phyloP scores from a whole-genome alignment of 345 rosid species.

The Eucalyptus dawsonii region DNA sequence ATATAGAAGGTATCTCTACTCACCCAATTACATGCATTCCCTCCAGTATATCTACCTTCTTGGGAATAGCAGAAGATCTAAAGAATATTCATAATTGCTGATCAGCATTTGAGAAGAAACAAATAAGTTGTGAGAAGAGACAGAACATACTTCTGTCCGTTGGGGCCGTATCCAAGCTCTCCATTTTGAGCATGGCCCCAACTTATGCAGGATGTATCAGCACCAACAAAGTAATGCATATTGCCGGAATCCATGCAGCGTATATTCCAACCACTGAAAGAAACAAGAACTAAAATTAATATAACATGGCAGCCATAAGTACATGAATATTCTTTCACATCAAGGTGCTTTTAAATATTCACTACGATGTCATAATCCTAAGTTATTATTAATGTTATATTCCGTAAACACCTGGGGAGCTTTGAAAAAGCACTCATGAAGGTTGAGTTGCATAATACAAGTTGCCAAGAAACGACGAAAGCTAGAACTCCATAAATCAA shows the following conservation, averaged over 20 bases:
- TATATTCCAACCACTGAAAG: constrained; percentile 84
- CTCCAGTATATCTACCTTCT: constrained; percentile 87
- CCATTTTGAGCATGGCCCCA: constrained; percentile 97
- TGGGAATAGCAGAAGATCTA: constrained; percentile 93
- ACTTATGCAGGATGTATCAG: constrained; percentile 92
- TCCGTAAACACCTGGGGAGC: background rate
- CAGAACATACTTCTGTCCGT: constrained; percentile 66
- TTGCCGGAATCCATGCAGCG: constrained; percentile 98
- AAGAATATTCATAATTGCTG: background rate
- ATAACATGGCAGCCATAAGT: background rate
- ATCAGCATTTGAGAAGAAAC: background rate
- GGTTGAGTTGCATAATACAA: background rate
- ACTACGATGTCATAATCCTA: background rate
- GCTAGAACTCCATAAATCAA: background rate
- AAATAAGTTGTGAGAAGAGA: background rate
- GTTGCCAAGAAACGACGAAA: background rate
- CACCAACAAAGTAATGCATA: constrained; percentile 98
- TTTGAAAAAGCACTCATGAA: background rate
- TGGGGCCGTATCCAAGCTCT: constrained; percentile 94
- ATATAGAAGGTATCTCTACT: background rate
- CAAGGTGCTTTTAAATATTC: background rate
- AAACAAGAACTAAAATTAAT: background rate
- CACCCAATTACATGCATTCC: constrained; percentile 89
- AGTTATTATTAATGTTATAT: background rate
- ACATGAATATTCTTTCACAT: background rate